Base-by-base conservation (phyloP, 1,139 yeast genomes). In the Yamadazyma spencermartinsiae region DNA sequence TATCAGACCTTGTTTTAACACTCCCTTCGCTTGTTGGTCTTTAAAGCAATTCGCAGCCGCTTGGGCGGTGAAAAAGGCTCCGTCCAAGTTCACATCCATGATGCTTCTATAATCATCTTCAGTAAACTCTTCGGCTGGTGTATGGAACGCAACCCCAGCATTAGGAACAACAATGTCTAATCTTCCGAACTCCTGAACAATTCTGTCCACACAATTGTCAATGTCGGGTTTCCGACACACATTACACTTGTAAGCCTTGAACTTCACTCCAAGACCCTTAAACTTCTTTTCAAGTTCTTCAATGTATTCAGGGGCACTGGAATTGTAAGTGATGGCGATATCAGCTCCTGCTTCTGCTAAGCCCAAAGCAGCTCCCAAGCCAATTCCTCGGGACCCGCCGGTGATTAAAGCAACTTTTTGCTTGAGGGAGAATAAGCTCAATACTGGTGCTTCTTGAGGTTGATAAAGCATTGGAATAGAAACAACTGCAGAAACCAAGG, bases 141-240 rank as follows among this genome's bases (percentile, higher is more conserved):
- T 55, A 18, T 77, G 58, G 34, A 55, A 45, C 33, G 65, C 64
- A 41, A 76, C 70, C 9, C 84, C 84, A 6, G 82, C 83, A 49
- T 78, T 76, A 51, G 77, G 78, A 46, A 79, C 55, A 58, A 80
- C 63, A 11, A 77, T 68, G 49, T 77, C 79, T 40, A 77, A 64
- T 25, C 57, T 52, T 1, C 72, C 74, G 62, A 68, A 27, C 55
- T 57, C 46, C 16, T 54, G 39, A 6, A 43, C 27, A 10, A 45
- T 50, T 37, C 48, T 47, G 27, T 55, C 58, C 27, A 47, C 47
- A 13, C 46, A 49, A 6, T 44, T 42, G 5, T 42, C 18, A 36
- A 60, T 54, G 31, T 58, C 64, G 13, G 47, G 49, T 33, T 51
- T 45, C 20, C 51, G 48, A 2, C 50, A 43, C 24, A 48, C 55